These are phyloP conservation scores for Cyberlindnera maritima DNA, from an alignment of 805 yeast species.

Conservation along the genomic window DNA sequence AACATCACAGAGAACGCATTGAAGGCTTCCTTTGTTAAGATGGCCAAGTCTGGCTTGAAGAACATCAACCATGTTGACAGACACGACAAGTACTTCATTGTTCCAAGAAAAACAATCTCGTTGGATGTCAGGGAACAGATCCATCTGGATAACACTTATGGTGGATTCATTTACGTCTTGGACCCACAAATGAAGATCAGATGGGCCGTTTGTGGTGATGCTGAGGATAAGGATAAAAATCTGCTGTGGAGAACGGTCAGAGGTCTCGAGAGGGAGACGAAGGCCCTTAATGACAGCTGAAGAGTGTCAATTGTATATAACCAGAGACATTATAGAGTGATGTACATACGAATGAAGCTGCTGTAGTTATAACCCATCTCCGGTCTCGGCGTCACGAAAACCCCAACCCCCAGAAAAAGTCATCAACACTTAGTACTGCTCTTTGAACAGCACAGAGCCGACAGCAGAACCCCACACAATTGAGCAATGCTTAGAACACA, in stretches of 20 bases:
- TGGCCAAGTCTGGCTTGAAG: constrained; percentile 45
- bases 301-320: constrained; percentile 1
- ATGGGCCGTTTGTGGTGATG: constrained; percentile 89
- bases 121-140: constrained; percentile 56
- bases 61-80: constrained; percentile 45
- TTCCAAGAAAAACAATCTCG: constrained; percentile 58
- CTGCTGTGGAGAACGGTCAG: constrained; percentile 64
- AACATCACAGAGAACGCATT: constrained; percentile 71
- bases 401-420: not conserved
- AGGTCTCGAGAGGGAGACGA: constrained; percentile 52
- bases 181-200: constrained; percentile 74
- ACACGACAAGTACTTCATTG: constrained; percentile 58
- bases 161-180: constrained; percentile 80
- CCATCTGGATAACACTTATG: constrained; percentile 67
- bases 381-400: not conserved
- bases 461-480: not conserved
- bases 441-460: too few relatives aligned
- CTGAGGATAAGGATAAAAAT: constrained; percentile 61
- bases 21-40: constrained; percentile 61
- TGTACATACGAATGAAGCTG: not conserved
- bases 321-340: not conserved
- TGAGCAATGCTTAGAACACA: constrained; percentile 2
- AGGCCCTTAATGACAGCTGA: constrained; percentile 9
- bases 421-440: too few relatives aligned
- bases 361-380: not conserved